Conservation (phyloP, 208 protist genomes). For the Crithidia mellificae region DNA sequence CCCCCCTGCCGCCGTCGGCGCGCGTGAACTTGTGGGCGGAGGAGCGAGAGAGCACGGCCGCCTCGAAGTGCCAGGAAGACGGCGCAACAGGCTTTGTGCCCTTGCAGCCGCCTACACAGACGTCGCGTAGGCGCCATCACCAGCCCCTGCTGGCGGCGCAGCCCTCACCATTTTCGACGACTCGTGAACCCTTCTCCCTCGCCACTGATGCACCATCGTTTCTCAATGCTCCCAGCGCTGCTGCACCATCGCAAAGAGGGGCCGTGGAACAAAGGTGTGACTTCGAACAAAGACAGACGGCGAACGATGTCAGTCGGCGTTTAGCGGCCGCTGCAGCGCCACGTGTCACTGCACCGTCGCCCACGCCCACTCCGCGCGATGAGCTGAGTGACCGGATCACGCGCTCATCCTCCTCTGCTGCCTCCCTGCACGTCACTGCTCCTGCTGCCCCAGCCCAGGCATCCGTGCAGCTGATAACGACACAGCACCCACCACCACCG, state of each 20-base stretch:
- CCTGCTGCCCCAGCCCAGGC: not conserved
- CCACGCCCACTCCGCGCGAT: constrained; percentile 23
- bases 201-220: not conserved
- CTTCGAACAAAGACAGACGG: not conserved
- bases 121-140: constrained; percentile 14
- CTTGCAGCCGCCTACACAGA: constrained; percentile 29
- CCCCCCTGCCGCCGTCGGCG: not conserved
- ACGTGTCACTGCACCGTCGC: constrained; percentile 25
- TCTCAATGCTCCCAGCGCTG: not conserved
- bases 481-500: not conserved
- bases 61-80: not conserved
- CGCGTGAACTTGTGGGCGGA: not conserved
- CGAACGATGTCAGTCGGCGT: no score
- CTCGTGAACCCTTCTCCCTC: constrained; percentile 7
- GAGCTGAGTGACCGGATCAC: not conserved
- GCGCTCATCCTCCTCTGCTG: not conserved
- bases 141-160: not conserved
- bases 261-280: not conserved
- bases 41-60: not conserved
- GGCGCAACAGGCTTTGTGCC: not conserved
- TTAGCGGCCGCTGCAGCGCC: no score
- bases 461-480: not conserved
- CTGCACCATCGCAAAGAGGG: not conserved
- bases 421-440: not conserved
- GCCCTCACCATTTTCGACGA: constrained; percentile 14